Evolutionary conservation across 768 basidiomycete species (phyloP).

Genomic region (Cystobasidium onofrii): DNA sequence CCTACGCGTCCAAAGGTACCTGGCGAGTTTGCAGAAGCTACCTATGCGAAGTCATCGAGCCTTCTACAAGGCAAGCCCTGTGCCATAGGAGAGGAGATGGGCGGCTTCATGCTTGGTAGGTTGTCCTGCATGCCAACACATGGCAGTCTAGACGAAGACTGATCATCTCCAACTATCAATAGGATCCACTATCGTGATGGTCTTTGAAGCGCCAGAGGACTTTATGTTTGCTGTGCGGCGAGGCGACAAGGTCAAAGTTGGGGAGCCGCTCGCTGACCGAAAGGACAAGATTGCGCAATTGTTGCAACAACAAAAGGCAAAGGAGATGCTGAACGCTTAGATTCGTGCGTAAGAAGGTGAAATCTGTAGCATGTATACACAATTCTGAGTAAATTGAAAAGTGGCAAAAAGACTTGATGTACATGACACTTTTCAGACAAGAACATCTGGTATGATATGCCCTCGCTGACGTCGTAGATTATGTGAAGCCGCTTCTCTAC

Average conservation of each 20-base stretch:
- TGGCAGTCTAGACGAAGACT: neutral
- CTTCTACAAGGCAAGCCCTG: conserved; percentile 82
- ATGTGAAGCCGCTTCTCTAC: too few relatives aligned
- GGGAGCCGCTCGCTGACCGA: conserved; percentile 55
- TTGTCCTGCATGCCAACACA: neutral
- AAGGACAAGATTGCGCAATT: conserved; percentile 12
- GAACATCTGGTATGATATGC: too few relatives aligned
- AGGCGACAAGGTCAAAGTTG: conserved; percentile 79
- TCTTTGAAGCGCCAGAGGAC: conserved; percentile 75
- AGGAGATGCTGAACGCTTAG: neutral
- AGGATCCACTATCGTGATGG: conserved; percentile 89
- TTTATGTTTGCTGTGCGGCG: conserved; percentile 70
- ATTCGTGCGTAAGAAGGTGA: neutral
- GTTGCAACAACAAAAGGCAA: conserved; percentile 3
- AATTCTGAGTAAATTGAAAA: too few relatives aligned
- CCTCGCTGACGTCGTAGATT: too few relatives aligned
- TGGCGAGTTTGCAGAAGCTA: conserved; percentile 75
- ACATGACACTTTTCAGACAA: too few relatives aligned
- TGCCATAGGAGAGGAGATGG: conserved; percentile 84
- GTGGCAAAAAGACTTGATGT: too few relatives aligned
- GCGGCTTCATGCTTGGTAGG: conserved; percentile 69
- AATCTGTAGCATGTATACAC: neutral
- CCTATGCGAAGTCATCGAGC: conserved; percentile 74
- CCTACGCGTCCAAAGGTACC: conserved; percentile 56
- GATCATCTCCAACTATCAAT: neutral